phyloP scores from a whole-genome alignment of 2,329 filamentous ascomycete species.

The Pyricularia pennisetigena region DNA sequence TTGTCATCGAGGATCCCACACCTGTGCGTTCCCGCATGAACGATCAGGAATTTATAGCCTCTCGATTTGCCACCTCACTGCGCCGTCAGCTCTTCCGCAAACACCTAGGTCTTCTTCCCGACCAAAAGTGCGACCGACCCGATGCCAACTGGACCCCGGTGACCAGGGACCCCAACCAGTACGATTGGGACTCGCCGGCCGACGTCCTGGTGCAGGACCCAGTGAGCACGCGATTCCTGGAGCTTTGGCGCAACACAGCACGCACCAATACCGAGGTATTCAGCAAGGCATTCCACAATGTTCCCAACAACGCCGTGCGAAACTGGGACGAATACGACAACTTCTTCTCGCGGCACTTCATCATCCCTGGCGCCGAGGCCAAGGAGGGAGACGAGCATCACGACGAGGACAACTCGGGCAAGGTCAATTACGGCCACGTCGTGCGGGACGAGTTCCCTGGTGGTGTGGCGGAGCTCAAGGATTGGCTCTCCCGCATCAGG shows the following conservation, averaged over 20 bases:
- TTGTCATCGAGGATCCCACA: conserved; percentile 72
- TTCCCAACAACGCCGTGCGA: conserved; percentile 58
- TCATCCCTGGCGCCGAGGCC: conserved; percentile 37
- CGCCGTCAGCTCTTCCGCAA: conserved; percentile 81
- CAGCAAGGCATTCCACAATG: conserved; percentile 69
- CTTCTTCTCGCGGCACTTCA: conserved; percentile 60
- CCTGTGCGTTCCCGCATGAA: conserved; percentile 65
- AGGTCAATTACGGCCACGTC: conserved; percentile 79
- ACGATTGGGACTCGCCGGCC: conserved; percentile 59
- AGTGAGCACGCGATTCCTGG: conserved; percentile 55
- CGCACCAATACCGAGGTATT: conserved; percentile 73
- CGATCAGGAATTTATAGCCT: conserved; percentile 58
- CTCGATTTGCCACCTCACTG: conserved; percentile 66
- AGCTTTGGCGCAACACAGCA: conserved; percentile 65
- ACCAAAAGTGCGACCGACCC: conserved; percentile 58
- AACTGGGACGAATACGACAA: conserved; percentile 66
- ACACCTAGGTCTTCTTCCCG: conserved; percentile 71
- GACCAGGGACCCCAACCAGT: conserved; percentile 56
- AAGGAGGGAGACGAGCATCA: conserved; percentile 23
- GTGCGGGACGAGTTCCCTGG: conserved; percentile 69
- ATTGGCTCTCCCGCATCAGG: conserved; percentile 54
- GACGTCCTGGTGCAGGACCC: conserved; percentile 67
- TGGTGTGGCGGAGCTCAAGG: conserved; percentile 61
- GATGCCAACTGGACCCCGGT: conserved; percentile 72
- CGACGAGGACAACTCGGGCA: conserved; percentile 37